Conservation (phyloP, 495 filamentous ascomycete genomes). For the Terfezia claveryi region DNA sequence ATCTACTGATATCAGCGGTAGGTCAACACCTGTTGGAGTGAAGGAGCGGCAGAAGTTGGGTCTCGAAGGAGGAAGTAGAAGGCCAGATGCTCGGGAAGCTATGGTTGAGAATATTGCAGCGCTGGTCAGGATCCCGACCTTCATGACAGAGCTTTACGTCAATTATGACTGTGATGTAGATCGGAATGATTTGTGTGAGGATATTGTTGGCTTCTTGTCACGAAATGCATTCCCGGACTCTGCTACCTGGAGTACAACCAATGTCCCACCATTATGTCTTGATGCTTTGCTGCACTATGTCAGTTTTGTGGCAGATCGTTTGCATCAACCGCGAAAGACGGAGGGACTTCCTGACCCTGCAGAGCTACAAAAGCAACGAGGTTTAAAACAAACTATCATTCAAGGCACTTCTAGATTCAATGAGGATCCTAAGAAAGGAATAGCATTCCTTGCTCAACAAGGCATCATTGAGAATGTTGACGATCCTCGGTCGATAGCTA, state of each 20-base stretch:
- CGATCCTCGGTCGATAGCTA: conserved; percentile 50
- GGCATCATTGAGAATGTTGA: conserved; percentile 58
- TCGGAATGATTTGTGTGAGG: conserved; percentile 77
- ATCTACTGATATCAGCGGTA: conserved; percentile 38
- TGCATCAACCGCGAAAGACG: conserved; percentile 42
- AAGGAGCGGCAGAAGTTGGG: conserved; percentile 86
- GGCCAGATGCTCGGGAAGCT: conserved; percentile 84
- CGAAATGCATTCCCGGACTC: conserved; percentile 92
- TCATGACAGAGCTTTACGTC: conserved; percentile 84
- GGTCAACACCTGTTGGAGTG: conserved; percentile 79
- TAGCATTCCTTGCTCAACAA: conserved; percentile 64
- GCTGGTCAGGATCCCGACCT: conserved; percentile 73
- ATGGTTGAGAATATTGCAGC: conserved; percentile 96
- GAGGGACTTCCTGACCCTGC: conserved; percentile 47
- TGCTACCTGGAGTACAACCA: conserved; percentile 97
- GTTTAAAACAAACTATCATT: conserved; percentile 68
- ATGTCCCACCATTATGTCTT: conserved; percentile 83
- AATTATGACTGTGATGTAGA: conserved; percentile 97
- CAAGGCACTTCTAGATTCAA: conserved; percentile 84
- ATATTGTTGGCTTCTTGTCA: conserved; percentile 79
- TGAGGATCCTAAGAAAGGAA: conserved; percentile 71
- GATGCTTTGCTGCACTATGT: conserved; percentile 80
- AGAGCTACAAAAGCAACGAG: conserved; percentile 42
- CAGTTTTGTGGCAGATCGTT: conserved; percentile 68
- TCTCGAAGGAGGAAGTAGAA: conserved; percentile 74